Evolutionary conservation across 106 monocot genomes (phyloP).

Genomic region (Gastrodia elata): DNA sequence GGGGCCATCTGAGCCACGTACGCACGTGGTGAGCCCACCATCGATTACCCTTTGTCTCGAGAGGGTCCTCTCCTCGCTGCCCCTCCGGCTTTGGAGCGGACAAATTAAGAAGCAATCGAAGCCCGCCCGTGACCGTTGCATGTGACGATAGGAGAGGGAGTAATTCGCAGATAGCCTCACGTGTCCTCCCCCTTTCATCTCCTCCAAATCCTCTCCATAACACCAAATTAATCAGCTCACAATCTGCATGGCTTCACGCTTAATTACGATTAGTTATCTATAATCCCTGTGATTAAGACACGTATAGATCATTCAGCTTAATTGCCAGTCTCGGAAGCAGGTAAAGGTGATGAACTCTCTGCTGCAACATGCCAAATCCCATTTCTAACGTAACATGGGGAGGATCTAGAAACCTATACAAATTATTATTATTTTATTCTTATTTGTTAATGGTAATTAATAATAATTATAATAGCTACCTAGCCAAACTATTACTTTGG

Average conservation of each 20-base stretch:
- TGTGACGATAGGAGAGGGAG: background rate
- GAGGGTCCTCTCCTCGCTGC: background rate
- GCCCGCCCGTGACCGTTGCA: constrained; percentile 8
- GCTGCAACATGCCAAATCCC: background rate
- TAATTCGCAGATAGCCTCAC: too few species aligned
- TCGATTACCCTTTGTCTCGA: background rate
- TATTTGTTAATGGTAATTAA: too few species aligned
- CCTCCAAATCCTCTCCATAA: background rate
- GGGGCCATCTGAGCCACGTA: too few species aligned
- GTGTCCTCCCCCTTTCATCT: background rate
- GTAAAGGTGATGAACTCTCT: background rate
- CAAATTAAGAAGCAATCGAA: constrained; percentile 7
- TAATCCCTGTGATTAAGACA: background rate
- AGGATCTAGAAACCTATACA: background rate
- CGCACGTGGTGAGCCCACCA: background rate
- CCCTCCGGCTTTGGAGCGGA: constrained; percentile 4
- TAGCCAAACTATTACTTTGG: background rate
- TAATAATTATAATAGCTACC: background rate
- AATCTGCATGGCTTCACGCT: too few species aligned
- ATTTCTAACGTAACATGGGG: background rate
- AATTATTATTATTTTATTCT: background rate
- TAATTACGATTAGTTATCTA: too few species aligned
- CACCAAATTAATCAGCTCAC: background rate
- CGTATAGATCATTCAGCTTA: background rate
- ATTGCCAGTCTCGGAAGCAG: background rate